Evolutionary conservation across 148 eudicot genomes (phyloP), one percentile per base, ranked within the genome.

Genomic region (Silene conica): DNA sequence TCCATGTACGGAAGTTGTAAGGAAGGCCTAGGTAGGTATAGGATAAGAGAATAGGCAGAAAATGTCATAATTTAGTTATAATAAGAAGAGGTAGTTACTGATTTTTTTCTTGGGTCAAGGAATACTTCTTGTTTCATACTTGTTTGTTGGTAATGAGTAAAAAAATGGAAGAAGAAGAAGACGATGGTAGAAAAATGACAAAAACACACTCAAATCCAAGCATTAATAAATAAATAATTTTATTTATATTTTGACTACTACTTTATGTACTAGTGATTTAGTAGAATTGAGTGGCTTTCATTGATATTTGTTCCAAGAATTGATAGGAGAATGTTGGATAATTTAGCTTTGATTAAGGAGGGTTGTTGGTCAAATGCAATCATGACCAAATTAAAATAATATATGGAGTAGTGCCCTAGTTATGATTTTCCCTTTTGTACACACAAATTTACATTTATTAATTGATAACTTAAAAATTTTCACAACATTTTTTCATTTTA

Each of bases 181-280:
- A 21, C 13, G 64, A 54, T 22, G 8, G 23, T 25, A 26, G 74
- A 75, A 80, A 70, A 72, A 72, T 60, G 83, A 79, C 76, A 68
- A 79, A 79, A 52, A 31, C 14, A 52, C 82, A 79, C 80, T 79
- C 70, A 79, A 76, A 71, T 62, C 85, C 80, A 82, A 72, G 85
- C 82, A 82, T 31, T 50, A 15, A 50, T 50, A 50, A 23, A 58
- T 58, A 15, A 23, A 12, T 41, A 2, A 15, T 14, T 38, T 11
- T 71, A 16, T 48, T 61, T 63, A 8, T 10, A n/a, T 78, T 46
- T 46, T 4, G 20, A 23, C 15, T 7, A 5, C 66, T 62, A 50
- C 55, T 62, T 18, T 67, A 43, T 66, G 22, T 66, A 12, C 45
- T 41, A 23, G 43, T 63, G 43, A 26, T 26, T 26, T 28, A 48